Evolutionary conservation across 2,329 filamentous ascomycete species (phyloP).

Genomic region (Ophiocordyceps camponoti-saundersi): DNA sequence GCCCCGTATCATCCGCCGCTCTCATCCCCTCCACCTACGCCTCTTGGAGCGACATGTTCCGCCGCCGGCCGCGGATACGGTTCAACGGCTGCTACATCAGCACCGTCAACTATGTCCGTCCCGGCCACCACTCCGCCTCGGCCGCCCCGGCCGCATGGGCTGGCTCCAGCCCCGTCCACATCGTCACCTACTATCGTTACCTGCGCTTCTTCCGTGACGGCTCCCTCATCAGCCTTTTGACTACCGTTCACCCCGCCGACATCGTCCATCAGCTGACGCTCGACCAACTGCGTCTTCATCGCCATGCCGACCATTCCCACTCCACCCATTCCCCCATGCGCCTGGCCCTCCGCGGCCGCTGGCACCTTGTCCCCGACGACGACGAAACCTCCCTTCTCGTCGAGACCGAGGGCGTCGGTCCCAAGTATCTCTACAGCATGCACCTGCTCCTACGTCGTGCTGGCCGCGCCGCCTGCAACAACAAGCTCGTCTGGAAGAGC

Average conservation of each 20-base stretch:
- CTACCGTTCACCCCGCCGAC: conserved; percentile 66
- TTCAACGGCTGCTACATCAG: conserved; percentile 96
- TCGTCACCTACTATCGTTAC: conserved; percentile 96
- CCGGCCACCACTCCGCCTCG: conserved; percentile 53
- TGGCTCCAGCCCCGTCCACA: conserved; percentile 55
- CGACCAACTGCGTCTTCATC: conserved; percentile 36
- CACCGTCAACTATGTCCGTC: conserved; percentile 85
- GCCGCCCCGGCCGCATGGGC: conserved; percentile 56
- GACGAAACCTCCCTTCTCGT: conserved; percentile 49
- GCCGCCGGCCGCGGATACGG: conserved; percentile 64
- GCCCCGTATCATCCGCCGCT: conserved; percentile 12
- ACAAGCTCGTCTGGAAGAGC: conserved; percentile 74
- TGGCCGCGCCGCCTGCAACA: conserved; percentile 52
- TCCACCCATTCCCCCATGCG: conserved; percentile 34
- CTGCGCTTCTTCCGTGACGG: conserved; percentile 90
- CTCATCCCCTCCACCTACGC: conserved; percentile 27
- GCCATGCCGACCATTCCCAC: conserved; percentile 3
- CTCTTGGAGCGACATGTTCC: conserved; percentile 57
- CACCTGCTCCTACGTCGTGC: conserved; percentile 54
- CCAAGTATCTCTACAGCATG: conserved; percentile 74
- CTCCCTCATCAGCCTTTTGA: conserved; percentile 62
- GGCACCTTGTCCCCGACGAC: conserved; percentile 22
- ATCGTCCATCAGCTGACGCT: conserved; percentile 72
- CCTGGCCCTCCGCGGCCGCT: conserved; percentile 42
- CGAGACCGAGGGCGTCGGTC: conserved; percentile 68